Percentiles rank a stretch among this genome's conserved stretches.
Evolutionary conservation across 352 stramenopile species (phyloP).

Genomic region (Phytophthora litchii): DNA sequence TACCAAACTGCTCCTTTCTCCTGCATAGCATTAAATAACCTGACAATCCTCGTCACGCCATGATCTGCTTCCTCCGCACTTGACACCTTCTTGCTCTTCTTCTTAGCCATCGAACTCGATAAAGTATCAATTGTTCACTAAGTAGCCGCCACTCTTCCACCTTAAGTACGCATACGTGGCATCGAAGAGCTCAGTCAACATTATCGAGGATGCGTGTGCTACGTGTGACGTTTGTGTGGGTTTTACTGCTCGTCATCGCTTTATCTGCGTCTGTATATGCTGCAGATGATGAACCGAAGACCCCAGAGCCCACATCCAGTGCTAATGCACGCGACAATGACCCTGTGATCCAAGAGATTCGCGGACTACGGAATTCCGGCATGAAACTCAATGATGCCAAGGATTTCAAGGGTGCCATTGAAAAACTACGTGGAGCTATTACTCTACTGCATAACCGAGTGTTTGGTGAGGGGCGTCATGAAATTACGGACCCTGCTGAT

Average conservation of each 20-base stretch:
- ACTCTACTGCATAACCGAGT: slow-evolving; percentile 71
- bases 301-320: slow-evolving; percentile 31
- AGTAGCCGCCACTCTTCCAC: no score
- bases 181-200: slow-evolving; percentile 8
- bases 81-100: slow-evolving; percentile 38
- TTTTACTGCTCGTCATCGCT: slow-evolving; percentile 38
- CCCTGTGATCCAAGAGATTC: slow-evolving; percentile 68
- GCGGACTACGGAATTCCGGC: slow-evolving; percentile 70
- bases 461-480: slow-evolving; percentile 57
- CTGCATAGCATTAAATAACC: slow-evolving; percentile 53
- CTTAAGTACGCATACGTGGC: slow-evolving; percentile 33
- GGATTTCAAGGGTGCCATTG: slow-evolving; percentile 53
- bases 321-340: slow-evolving; percentile 53
- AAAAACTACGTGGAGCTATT: slow-evolving; percentile 72
- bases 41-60: not conserved
- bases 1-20: slow-evolving; percentile 56
- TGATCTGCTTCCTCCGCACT: not conserved
- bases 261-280: slow-evolving; percentile 9
- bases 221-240: slow-evolving; percentile 27
- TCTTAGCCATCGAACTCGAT: slow-evolving; percentile 42
- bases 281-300: slow-evolving; percentile 6
- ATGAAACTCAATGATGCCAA: slow-evolving; percentile 79
- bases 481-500: slow-evolving; percentile 57
- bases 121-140: not conserved
- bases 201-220: slow-evolving; percentile 17